These are phyloP conservation scores for Stereum hirsutum DNA, from an alignment of 1,284 basidiomycete genomes.

Conservation along the genomic window DNA sequence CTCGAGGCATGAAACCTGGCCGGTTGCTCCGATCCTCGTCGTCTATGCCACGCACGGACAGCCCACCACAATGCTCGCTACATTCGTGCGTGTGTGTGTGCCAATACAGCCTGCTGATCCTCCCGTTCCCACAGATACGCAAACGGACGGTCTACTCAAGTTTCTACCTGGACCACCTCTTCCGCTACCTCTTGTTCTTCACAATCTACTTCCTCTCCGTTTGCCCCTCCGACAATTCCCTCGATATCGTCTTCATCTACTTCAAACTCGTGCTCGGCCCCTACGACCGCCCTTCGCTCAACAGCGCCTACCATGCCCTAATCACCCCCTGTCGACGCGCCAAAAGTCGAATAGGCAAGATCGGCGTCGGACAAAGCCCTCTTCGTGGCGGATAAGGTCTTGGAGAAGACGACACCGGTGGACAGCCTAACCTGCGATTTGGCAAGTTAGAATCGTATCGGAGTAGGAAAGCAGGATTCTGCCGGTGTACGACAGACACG, in stretches of 20 bases:
- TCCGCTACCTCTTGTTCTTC: slow-evolving; percentile 38
- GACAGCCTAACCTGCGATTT: slow-evolving; percentile 33
- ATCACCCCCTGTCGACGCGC: slow-evolving; percentile 41
- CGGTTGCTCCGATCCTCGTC: no score
- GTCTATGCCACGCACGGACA: no score
- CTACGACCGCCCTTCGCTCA: slow-evolving; percentile 51
- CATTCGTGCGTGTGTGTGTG: no score
- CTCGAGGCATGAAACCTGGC: no score
- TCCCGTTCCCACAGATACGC: slow-evolving; percentile 17
- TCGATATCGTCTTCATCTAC: slow-evolving; percentile 47
- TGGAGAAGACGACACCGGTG: slow-evolving; percentile 30
- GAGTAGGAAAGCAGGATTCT: slow-evolving; percentile 32
- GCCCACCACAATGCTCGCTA: no score
- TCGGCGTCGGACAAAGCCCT: slow-evolving; percentile 33
- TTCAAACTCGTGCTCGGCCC: slow-evolving; percentile 59
- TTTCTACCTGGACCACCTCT: slow-evolving; percentile 35
- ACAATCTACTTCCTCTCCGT: slow-evolving; percentile 45
- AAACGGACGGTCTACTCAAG: slow-evolving; percentile 18
- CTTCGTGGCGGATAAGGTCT: slow-evolving; percentile 25
- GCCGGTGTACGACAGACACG: slow-evolving; percentile 24
- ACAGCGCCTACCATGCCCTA: no score
- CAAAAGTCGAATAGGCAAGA: no score
- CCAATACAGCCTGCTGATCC: no score
- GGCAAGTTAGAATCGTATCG: slow-evolving; percentile 34
- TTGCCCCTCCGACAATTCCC: slow-evolving; percentile 40